Base-by-base conservation (phyloP, 306 rosid genomes). In the Castanea crenata region DNA sequence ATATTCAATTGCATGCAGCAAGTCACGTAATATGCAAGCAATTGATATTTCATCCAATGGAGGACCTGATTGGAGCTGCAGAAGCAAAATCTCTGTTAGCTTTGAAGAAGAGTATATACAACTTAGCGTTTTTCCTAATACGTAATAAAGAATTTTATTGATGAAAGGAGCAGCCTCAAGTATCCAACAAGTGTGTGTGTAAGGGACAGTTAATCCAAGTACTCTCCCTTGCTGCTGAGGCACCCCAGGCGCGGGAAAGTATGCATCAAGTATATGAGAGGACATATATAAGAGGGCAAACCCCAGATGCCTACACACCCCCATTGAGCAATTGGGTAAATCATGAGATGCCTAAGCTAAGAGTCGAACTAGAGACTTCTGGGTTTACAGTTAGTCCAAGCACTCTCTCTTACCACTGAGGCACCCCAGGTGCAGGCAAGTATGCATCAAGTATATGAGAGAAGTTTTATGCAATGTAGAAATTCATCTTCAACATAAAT, bases 41-140 rank as follows among this genome's bases (percentile, higher is more conserved):
- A 96, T 96, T 83, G 99, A 90, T 82, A 72, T 87, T 90, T 96
- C 99, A 90, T 96, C 99, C 46, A 96, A 87, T 29, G 98, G 99
- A 23, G 87, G 88, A 81, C 99, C 99, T 21, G 97, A 84, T 77
- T 96, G 98, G 86, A 96, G 92, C 99, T 96, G 93, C 86, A 88
- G 31, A 82, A 74, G 82, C 61, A 83, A 69, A 81, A 70, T 21
- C 71, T 65, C 11, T 55, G 54, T 85, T 77, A 86, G 75, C 74
- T 54, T 76, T 38, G 21, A 10, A 32, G 34, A 71, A 78, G 74
- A 80, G 35, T 67, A 69, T n/a, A 55, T 68, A 63, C 15, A 71
- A 9, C 35, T 34, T 9, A 27, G 49, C 27, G n/a, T 19, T 67
- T 31, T 13, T 34, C 35, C 19, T 1, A 19, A 8, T 12, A 49